phyloP scores from a whole-genome alignment of 257 asterid species.

The Henckelia pumila region DNA sequence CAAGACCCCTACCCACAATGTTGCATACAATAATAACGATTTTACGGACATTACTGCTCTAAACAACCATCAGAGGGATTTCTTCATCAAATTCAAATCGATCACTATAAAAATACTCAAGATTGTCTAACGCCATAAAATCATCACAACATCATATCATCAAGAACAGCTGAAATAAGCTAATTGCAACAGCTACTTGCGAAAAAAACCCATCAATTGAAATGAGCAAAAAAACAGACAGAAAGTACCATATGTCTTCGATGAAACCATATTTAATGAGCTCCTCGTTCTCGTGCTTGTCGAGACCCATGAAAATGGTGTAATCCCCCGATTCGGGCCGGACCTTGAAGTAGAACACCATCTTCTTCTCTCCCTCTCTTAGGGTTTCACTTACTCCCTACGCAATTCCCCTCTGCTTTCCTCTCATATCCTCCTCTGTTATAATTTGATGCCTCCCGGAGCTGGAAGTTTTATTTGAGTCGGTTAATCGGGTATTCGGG shows the following conservation, averaged over 20 bases:
- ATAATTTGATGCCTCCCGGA: background rate
- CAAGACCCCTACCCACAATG: background rate
- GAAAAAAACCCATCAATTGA: background rate
- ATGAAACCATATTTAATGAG: constrained; percentile 88
- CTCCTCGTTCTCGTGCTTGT: constrained; percentile 94
- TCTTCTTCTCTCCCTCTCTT: constrained; percentile 18
- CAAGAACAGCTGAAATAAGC: background rate
- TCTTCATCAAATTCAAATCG: background rate
- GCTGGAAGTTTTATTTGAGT: background rate
- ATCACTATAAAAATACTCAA: background rate
- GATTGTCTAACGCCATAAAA: background rate
- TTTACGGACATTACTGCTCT: background rate
- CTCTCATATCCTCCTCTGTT: background rate
- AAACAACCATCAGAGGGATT: background rate
- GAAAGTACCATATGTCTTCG: constrained; percentile 77
- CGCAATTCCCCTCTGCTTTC: background rate
- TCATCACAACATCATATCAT: background rate
- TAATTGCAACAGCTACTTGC: background rate
- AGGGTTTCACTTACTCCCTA: constrained; percentile 36
- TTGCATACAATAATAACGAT: too few relatives aligned
- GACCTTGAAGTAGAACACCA: constrained; percentile 96
- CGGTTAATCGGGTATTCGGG: background rate
- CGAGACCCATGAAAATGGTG: constrained; percentile 94
- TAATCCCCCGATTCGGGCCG: constrained; percentile 85
- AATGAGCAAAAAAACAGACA: background rate